Evolutionary conservation across 768 basidiomycete genomes (phyloP).

Genomic region (Tylopilus rubrobrunneus): DNA sequence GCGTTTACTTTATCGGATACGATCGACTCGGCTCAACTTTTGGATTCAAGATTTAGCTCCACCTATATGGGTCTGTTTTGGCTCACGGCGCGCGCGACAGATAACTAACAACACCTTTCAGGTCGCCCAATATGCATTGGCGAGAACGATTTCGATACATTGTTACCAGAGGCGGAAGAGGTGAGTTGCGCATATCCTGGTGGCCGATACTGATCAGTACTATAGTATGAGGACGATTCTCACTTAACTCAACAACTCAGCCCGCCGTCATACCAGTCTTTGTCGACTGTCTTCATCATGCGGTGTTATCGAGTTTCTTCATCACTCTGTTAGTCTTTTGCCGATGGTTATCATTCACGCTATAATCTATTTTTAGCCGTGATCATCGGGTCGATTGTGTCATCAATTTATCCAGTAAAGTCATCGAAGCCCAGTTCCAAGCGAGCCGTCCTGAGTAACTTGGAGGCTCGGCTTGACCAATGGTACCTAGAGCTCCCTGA

Average conservation of each 20-base stretch:
- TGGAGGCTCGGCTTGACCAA: constrained; percentile 68
- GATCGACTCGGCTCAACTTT: constrained; percentile 1
- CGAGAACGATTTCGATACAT: constrained; percentile 68
- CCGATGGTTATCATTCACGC: constrained; percentile 1
- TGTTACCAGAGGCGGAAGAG: constrained; percentile 52
- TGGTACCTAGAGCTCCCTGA: constrained; percentile 73
- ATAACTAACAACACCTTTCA: constrained; percentile 21
- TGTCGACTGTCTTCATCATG: constrained; percentile 40
- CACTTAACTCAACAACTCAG: constrained; percentile 49
- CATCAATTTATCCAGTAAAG: constrained; percentile 67
- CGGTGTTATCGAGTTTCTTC: constrained; percentile 54
- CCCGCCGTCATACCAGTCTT: constrained; percentile 39
- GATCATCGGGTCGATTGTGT: constrained; percentile 64
- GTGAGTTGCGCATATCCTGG: constrained; percentile 31
- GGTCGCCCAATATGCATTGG: constrained; percentile 67
- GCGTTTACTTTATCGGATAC: constrained; percentile 17
- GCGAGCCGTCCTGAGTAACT: constrained; percentile 44
- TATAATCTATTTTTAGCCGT: constrained; percentile 40
- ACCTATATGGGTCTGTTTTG: constrained; percentile 61
- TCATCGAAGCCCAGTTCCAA: constrained; percentile 42
- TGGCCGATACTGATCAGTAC: constrained; percentile 5
- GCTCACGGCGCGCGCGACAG: neutral
- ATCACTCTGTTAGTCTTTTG: constrained; percentile 48
- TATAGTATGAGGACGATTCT: constrained; percentile 55
- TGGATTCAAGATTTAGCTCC: constrained; percentile 53